phyloP scores from a whole-genome alignment of 345 rosid species.

The Excoecaria agallocha region DNA sequence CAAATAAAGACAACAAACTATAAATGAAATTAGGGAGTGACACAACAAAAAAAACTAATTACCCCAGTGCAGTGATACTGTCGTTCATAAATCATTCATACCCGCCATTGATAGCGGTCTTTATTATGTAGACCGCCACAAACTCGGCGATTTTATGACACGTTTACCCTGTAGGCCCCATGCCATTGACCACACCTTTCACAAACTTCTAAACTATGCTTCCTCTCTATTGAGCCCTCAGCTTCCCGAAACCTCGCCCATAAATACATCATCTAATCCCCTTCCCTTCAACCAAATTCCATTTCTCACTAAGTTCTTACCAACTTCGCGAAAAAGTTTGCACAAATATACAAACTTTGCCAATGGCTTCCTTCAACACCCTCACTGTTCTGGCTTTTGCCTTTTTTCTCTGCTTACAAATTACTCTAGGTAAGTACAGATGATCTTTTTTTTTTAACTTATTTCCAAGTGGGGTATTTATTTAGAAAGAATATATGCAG shows the following conservation, averaged over 20 bases:
- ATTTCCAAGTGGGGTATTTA: too few relatives aligned
- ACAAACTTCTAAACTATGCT: not conserved
- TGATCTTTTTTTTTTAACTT: too few relatives aligned
- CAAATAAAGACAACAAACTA: too few relatives aligned
- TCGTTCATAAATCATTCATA: not conserved
- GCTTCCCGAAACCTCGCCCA: too few relatives aligned
- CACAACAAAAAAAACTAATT: not conserved
- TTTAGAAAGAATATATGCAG: conserved; percentile 1
- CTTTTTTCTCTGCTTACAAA: conserved; percentile 28
- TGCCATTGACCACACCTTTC: not conserved
- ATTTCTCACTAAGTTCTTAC: not conserved
- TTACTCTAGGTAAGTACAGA: conserved; percentile 30
- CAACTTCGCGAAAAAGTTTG: too few relatives aligned
- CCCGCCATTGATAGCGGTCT: conserved; percentile 29
- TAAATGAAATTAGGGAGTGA: too few relatives aligned
- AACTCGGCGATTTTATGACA: not conserved
- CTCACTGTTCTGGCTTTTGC: conserved; percentile 28
- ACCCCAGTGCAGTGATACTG: too few relatives aligned
- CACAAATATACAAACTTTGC: not conserved
- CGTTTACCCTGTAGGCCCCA: conserved; percentile 6
- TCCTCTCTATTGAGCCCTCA: too few relatives aligned
- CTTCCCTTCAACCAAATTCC: not conserved
- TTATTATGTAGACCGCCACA: conserved; percentile 4
- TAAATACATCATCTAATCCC: conserved; percentile 14
- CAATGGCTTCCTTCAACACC: conserved; percentile 35